A percentile compares a stretch with the other conserved stretches of the same genome.
Evolutionary conservation across 2,329 filamentous ascomycete genomes (phyloP).

Genomic region (Dothidotthia symphoricarpi): DNA sequence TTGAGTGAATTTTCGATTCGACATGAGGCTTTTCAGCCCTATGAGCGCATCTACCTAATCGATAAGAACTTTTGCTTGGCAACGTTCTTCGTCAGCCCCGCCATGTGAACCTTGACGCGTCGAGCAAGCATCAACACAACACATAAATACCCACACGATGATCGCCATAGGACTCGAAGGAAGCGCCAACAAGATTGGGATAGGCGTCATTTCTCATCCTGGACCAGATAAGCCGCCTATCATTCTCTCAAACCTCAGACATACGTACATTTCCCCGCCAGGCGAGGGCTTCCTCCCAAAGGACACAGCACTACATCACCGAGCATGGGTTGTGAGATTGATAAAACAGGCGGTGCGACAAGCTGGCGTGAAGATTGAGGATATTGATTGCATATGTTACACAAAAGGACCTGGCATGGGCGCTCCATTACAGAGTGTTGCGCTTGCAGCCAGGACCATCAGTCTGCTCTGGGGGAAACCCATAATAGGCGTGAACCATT

Average conservation of each 20-base stretch:
- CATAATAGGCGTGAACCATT: slow-evolving; percentile 96
- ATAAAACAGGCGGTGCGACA: slow-evolving; percentile 74
- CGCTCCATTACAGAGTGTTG: slow-evolving; percentile 82
- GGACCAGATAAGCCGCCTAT: slow-evolving; percentile 46
- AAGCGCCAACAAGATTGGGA: slow-evolving; percentile 95
- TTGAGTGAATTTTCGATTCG: too few species aligned
- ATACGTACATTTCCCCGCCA: slow-evolving; percentile 89
- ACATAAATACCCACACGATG: slow-evolving; percentile 43
- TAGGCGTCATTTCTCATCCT: slow-evolving; percentile 84
- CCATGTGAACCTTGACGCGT: slow-evolving; percentile 15
- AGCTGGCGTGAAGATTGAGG: slow-evolving; percentile 53
- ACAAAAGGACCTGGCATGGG: slow-evolving; percentile 97
- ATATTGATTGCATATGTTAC: slow-evolving; percentile 92
- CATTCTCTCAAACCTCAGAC: slow-evolving; percentile 86
- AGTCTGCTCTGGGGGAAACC: slow-evolving; percentile 80
- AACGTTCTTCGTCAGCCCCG: slow-evolving; percentile 18
- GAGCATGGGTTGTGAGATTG: slow-evolving; percentile 77
- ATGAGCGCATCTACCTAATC: slow-evolving; percentile 11
- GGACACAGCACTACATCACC: slow-evolving; percentile 91
- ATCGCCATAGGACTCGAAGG: slow-evolving; percentile 79
- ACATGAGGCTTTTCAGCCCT: slow-evolving; percentile 20
- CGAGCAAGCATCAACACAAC: slow-evolving; percentile 2
- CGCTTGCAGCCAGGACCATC: slow-evolving; percentile 79
- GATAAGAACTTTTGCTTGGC: slow-evolving; percentile 17
- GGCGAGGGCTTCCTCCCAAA: slow-evolving; percentile 95